Conservation (phyloP, 495 filamentous ascomycete genomes). For the Cercophora samala region DNA sequence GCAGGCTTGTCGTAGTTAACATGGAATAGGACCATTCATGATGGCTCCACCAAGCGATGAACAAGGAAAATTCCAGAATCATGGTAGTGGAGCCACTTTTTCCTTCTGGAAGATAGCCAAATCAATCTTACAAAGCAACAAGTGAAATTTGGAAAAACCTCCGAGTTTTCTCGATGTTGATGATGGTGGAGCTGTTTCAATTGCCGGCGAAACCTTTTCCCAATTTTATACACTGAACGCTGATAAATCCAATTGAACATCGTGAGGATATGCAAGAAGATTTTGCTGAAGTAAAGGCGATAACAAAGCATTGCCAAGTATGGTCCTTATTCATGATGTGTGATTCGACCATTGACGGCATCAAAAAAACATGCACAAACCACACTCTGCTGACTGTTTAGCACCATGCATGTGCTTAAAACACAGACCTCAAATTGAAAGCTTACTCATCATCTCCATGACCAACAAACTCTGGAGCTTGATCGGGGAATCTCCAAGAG, state of each 20-base stretch:
- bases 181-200: not conserved
- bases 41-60: not conserved
- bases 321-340: not conserved
- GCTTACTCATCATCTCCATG: not conserved
- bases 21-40: not conserved
- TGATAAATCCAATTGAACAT: not conserved
- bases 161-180: not conserved
- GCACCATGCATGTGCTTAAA: not conserved
- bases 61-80: not conserved
- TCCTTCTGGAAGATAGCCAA: not conserved
- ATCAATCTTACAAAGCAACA: not conserved
- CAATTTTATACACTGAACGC: no score
- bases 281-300: no score
- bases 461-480: not conserved
- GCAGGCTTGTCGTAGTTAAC: not conserved
- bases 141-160: not conserved
- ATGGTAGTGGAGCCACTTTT: not conserved
- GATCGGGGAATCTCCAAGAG: not conserved
- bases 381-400: not conserved
- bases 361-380: not conserved
- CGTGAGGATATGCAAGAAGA: no score
- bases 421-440: not conserved
- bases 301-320: no score
- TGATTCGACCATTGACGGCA: not conserved
- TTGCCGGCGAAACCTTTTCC: not conserved